Conservation (phyloP, 768 basidiomycete species). For the Cyclocybe cylindracea region DNA sequence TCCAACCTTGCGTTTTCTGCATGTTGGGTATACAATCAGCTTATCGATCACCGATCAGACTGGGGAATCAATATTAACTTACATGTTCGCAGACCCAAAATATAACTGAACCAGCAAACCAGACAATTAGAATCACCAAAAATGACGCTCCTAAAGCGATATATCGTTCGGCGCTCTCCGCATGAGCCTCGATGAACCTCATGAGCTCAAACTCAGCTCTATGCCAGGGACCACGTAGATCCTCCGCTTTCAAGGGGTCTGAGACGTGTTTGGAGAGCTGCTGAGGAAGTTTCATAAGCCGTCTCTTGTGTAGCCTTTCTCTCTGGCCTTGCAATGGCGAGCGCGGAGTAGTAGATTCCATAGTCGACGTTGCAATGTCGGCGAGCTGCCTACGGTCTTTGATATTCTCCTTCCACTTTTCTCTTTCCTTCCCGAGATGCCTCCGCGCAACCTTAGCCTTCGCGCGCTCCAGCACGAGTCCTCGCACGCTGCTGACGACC, state of each 20-base stretch:
- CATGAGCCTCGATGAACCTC: slow-evolving; percentile 28
- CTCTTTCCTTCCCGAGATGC: slow-evolving; percentile 32
- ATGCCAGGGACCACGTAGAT: slow-evolving; percentile 26
- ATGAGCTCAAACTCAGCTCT: slow-evolving; percentile 40
- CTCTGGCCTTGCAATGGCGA: background rate
- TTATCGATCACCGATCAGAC: background rate
- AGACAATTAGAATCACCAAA: slow-evolving; percentile 24
- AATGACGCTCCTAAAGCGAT: slow-evolving; percentile 24
- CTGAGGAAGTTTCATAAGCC: slow-evolving; percentile 6
- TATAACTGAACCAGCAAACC: too few species aligned
- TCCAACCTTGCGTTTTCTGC: slow-evolving; percentile 31
- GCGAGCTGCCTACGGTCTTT: background rate
- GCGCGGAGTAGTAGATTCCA: background rate
- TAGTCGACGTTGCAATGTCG: background rate
- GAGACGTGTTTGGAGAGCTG: slow-evolving; percentile 3
- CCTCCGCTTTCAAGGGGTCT: slow-evolving; percentile 16
- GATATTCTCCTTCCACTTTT: slow-evolving; percentile 21
- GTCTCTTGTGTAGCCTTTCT: background rate
- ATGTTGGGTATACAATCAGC: background rate
- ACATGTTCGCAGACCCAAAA: too few species aligned
- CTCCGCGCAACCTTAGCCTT: slow-evolving; percentile 34
- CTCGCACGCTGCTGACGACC: slow-evolving; percentile 37
- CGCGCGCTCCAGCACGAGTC: slow-evolving; percentile 37
- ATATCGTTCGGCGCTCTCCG: slow-evolving; percentile 24
- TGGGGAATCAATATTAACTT: background rate